Evolutionary conservation across 257 asterid genomes (phyloP), one percentile per base, ranked within the genome.

Genomic region (Solanum piurae): DNA sequence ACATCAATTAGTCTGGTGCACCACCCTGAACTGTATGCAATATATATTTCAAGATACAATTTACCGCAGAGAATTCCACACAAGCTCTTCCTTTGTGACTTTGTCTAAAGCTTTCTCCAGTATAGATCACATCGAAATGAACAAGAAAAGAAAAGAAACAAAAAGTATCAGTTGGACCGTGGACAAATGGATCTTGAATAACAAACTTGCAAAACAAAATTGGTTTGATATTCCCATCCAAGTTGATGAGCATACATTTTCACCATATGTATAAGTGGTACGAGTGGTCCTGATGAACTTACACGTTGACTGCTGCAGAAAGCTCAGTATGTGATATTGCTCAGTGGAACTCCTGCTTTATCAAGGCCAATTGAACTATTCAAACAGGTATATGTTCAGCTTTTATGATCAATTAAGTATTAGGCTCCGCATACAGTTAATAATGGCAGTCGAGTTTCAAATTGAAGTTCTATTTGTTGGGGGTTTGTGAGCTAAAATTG

Each of bases 311-410:
- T 82, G 86, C 90, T 88, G 84, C 86, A 96, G 98, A 95, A 93
- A 94, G 98, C 98, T 86, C 95, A 88, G 87, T 95, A 92, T 88
- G 92, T 88, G 68, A 94, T 95, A 90, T 90, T 97, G 94, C 98
- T 95, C 85, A 97, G 98, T 90, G 98, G 99, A 89, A 97, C 99
- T 88, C 99, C 99, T 87, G 99, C 98, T 62, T 92, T 97, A 87
- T 97, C 99, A 40, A 92, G 99, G 33, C 99, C 99, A 36, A 95
- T 97, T 83, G 99, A 97, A 90, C 94, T 95, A 83, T 95, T 90
- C 88, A 97, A 95, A 92, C 99, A 95, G 98, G 98, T 96, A 87
- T 62, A 3, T 38, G 88, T 60, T 71, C 52, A 84, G 76, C 84
- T 33, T 84, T 66, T 38, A 49, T 21, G n/a, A 86, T 87, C 86